Base-by-base conservation (phyloP, 441 rosid species). In the Francoa sonchifolia region DNA sequence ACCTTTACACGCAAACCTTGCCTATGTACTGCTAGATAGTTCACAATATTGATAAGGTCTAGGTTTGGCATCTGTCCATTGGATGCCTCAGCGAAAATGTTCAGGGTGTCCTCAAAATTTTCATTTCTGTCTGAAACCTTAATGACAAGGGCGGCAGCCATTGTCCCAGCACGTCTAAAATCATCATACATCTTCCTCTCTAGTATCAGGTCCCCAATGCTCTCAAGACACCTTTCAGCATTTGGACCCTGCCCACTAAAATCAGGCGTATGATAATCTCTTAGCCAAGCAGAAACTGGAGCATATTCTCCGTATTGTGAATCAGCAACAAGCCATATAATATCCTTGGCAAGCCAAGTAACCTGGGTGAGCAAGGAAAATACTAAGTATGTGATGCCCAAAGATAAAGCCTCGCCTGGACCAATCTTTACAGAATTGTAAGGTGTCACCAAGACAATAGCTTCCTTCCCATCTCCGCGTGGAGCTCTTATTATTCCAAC, bases 51-150 rank as follows among this genome's bases (percentile, higher is more conserved):
- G 61, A 89, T 72, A 47, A 89, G 82, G 50, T 89, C 96, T 33
- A 89, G 79, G 57, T 89, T 89, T 56, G 96, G 96, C 98, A 89
- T 89, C 72, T 79, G 98, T 36, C 93, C 98, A 63, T 89, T 85
- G 19, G 98, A 82, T 47, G 94, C 94, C 73, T 85, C 94, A 9
- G 98, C 89, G 57, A 59, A 77, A 55, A 85, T 73, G 47, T 58
- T 63, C 21, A 82, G 55, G 26, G 75, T 67, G 59, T 85, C 96
- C 57, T 77, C 87, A 17, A 66, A 66, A 39, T 62, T 50, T 18
- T 57, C 79, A 34, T 61, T 72, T 54, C 52, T 53, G 48, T 80
- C 73, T 7, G 63, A 65, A 67, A 79, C 94, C 71, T 77, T 85
- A 58, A 85, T 39, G 31, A 89, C 88, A 51, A 89, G 61, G 18